Evolutionary conservation across 768 basidiomycete genomes (phyloP).

Genomic region (Russula griseocarnosa): DNA sequence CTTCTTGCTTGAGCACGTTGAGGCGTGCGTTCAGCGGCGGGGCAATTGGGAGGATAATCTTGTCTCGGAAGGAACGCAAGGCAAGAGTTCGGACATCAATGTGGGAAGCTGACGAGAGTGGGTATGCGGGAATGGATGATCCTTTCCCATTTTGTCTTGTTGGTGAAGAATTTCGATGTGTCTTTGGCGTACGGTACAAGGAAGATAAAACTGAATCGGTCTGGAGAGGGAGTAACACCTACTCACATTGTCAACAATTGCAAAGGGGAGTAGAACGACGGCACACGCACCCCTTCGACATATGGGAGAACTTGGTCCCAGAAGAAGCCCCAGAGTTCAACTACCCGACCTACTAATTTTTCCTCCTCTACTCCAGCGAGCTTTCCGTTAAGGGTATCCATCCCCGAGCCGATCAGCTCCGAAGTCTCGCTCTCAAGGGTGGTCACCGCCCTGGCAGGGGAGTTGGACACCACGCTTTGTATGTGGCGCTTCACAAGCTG

Average conservation of each 20-base stretch:
- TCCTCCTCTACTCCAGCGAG: slow-evolving; percentile 73
- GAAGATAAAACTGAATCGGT: slow-evolving; percentile 62
- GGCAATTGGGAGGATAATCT: slow-evolving; percentile 65
- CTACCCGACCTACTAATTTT: slow-evolving; percentile 68
- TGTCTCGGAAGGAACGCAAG: slow-evolving; percentile 74
- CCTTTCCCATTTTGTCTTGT: slow-evolving; percentile 48
- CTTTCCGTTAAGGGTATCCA: slow-evolving; percentile 89
- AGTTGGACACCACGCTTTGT: slow-evolving; percentile 62
- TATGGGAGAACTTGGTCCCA: slow-evolving; percentile 88
- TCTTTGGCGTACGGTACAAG: slow-evolving; percentile 57
- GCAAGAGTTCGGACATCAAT: slow-evolving; percentile 84
- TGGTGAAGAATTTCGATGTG: slow-evolving; percentile 45
- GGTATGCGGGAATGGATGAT: slow-evolving; percentile 36
- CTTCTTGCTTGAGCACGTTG: slow-evolving; percentile 53
- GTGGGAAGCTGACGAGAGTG: slow-evolving; percentile 41
- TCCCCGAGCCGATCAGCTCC: slow-evolving; percentile 81
- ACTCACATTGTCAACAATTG: neutral
- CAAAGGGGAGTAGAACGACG: slow-evolving; percentile 39
- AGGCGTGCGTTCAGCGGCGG: slow-evolving; percentile 54
- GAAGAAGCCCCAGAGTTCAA: slow-evolving; percentile 91
- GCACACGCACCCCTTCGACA: slow-evolving; percentile 71
- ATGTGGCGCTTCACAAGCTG: slow-evolving; percentile 76
- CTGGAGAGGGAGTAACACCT: slow-evolving; percentile 60
- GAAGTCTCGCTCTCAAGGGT: slow-evolving; percentile 74
- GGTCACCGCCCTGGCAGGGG: slow-evolving; percentile 68